Percentiles rank a stretch among this genome's conserved stretches.
These are phyloP conservation scores for Phylloporus sp. DNA, from an alignment of 768 basidiomycete genomes.

Conservation along the genomic window DNA sequence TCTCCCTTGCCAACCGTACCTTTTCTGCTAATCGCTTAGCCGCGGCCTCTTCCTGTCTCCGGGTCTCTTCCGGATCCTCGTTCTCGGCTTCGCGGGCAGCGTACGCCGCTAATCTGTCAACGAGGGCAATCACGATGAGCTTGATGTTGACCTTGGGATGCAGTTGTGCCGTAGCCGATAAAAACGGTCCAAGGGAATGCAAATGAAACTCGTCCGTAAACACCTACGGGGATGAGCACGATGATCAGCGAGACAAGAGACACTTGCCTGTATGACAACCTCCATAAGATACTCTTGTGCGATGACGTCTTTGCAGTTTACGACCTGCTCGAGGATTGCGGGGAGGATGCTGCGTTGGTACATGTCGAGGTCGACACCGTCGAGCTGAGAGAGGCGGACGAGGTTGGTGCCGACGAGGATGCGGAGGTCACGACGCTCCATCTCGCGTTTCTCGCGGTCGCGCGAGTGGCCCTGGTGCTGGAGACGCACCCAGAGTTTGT, in stretches of 20 bases:
- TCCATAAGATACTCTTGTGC: conserved; percentile 99
- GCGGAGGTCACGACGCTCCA: conserved; percentile 91
- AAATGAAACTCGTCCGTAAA: conserved; percentile 99
- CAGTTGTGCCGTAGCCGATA: conserved; percentile 91
- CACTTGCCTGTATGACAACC: conserved; percentile 90
- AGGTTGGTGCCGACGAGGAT: conserved; percentile 98
- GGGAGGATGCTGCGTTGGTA: conserved; percentile 86
- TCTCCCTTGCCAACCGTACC: conserved; percentile 70
- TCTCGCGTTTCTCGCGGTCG: conserved; percentile 94
- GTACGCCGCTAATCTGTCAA: conserved; percentile 92
- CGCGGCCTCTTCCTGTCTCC: conserved; percentile 89
- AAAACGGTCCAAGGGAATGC: conserved; percentile 92
- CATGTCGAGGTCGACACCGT: conserved; percentile 93
- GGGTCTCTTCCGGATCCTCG: conserved; percentile 93
- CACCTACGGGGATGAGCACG: conserved; percentile 52
- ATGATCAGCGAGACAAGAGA: background rate
- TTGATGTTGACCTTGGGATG: conserved; percentile 99
- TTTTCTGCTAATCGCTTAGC: conserved; percentile 83
- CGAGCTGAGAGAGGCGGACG: conserved; percentile 90
- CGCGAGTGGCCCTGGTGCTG: conserved; percentile 98
- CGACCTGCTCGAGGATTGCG: conserved; percentile 92
- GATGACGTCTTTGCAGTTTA: conserved; percentile 97
- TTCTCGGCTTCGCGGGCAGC: conserved; percentile 97
- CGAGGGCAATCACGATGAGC: conserved; percentile 94
- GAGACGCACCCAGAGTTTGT: conserved; percentile 98